Evolutionary conservation across 257 asterid genomes (phyloP), one percentile per base, ranked within the genome.

Genomic region (Leonotis leonurus): DNA sequence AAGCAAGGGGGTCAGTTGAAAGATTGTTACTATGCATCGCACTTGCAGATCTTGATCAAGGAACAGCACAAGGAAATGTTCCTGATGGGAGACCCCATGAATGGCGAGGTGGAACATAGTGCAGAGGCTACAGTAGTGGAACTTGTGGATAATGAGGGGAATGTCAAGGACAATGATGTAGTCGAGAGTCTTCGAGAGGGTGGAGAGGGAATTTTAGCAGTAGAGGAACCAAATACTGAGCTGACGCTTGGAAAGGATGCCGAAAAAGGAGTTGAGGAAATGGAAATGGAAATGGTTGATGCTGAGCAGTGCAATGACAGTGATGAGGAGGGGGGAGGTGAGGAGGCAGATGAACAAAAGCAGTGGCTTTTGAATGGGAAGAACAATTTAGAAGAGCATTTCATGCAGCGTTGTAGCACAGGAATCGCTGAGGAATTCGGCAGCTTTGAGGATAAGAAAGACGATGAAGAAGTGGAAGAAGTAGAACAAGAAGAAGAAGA

Each of bases 21-120:
- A 56, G 77, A 88, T 69, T 91, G 98, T 68, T 78, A 83, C 70
- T 91, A 91, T 26, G 98, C 96, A 0, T 75, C 93, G 0, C 96
- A 91, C 78, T 63, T 91, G 83, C 98, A 86, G 76, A 80, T 77
- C 44, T 70, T 88, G 77, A 78, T 91, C 6, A 91, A 78, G 80
- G 70, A 45, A 3, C 94, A 84, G 73, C 85, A 84, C 0, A 71
- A 64, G 62, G 65, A 64, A 5, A 36, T 73, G 54, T 71, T 87
- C 72, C 46, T 46, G 56, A 29, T 17, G 44, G 77, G 63, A 45
- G 82, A 61, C 37, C 57, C 57, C 4, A 45, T 10, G 9, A 67
- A 56, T 11, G 77, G 56, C 6, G 75, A 24, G 43, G 53, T 58
- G 57, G 83, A 70, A 50, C 46, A 39, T 44, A 75, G 63, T 60